Percentiles rank a stretch among this genome's conserved stretches.
phyloP scores from a whole-genome alignment of 495 filamentous ascomycete genomes.

The Aspergillus conjunctus region DNA sequence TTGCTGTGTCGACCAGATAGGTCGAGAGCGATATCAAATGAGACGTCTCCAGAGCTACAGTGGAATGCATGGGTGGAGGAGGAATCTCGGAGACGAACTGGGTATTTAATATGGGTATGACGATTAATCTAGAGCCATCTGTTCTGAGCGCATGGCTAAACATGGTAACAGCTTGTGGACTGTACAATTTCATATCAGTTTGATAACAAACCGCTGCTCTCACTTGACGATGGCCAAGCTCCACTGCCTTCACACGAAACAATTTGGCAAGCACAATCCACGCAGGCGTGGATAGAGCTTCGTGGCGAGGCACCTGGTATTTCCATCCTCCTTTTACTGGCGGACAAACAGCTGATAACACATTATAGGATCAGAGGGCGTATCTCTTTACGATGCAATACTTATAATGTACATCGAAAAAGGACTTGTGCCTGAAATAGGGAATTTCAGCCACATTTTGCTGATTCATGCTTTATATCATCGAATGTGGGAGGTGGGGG shows the following conservation, averaged over 20 bases:
- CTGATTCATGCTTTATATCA: conserved; percentile 54
- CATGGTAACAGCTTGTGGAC: conserved; percentile 42
- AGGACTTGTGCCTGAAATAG: conserved; percentile 40
- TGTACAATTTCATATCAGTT: conserved; percentile 49
- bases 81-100: conserved; percentile 44
- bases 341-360: neutral
- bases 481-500: conserved; percentile 54
- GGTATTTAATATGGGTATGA: conserved; percentile 51
- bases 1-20: conserved; percentile 23
- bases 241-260: conserved; percentile 49
- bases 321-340: neutral
- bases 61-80: conserved; percentile 36
- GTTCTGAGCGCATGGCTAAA: conserved; percentile 14
- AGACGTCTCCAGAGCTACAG: conserved; percentile 23
- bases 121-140: neutral
- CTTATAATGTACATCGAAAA: conserved; percentile 56
- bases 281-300: conserved; percentile 41
- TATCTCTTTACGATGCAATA: conserved; percentile 48
- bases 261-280: conserved; percentile 46
- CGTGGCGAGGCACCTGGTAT: conserved; percentile 33
- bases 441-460: conserved; percentile 52
- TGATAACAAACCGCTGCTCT: conserved; percentile 39
- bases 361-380: conserved; percentile 26
- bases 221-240: conserved; percentile 46
- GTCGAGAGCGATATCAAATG: conserved; percentile 4